These are phyloP conservation scores for Leccinum subtestaceum DNA, from an alignment of 768 basidiomycete genomes.

Conservation along the genomic window DNA sequence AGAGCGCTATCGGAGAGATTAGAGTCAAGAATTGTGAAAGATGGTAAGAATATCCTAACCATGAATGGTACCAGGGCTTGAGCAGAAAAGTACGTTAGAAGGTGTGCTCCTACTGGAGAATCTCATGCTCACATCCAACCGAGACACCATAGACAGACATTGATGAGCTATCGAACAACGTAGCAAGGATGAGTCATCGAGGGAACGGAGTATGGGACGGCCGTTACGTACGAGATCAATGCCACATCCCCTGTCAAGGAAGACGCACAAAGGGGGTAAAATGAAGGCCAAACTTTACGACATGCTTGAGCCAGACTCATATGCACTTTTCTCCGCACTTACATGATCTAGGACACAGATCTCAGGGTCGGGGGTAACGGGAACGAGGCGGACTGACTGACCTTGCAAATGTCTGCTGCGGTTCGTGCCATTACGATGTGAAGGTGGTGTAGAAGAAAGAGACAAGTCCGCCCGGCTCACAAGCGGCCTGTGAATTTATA, in stretches of 20 bases:
- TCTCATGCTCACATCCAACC: slow-evolving; percentile 65
- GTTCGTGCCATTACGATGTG: slow-evolving; percentile 60
- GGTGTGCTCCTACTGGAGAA: neutral
- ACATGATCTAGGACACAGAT: slow-evolving; percentile 42
- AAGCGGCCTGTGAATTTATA: slow-evolving; percentile 4
- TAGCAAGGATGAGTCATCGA: neutral
- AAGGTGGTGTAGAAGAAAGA: slow-evolving; percentile 3
- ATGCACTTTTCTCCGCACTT: slow-evolving; percentile 6
- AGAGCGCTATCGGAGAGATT: slow-evolving; percentile 51
- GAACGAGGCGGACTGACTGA: slow-evolving; percentile 30
- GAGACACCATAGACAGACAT: slow-evolving; percentile 74
- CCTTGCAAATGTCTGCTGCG: slow-evolving; percentile 75
- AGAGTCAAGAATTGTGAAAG: slow-evolving; percentile 10
- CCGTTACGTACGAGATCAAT: slow-evolving; percentile 62
- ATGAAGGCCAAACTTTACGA: slow-evolving; percentile 58
- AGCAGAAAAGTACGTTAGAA: slow-evolving; percentile 12
- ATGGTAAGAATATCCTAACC: slow-evolving; percentile 32
- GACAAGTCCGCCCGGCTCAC: neutral
- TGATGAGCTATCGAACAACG: slow-evolving; percentile 48
- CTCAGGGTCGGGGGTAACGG: neutral
- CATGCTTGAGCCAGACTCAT: slow-evolving; percentile 10
- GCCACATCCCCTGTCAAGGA: slow-evolving; percentile 81
- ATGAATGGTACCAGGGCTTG: slow-evolving; percentile 77
- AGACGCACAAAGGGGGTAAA: slow-evolving; percentile 83
- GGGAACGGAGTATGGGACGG: neutral